Evolutionary conservation across 2,329 filamentous ascomycete species (phyloP).

Genomic region (Aureobasidium mangrovei): DNA sequence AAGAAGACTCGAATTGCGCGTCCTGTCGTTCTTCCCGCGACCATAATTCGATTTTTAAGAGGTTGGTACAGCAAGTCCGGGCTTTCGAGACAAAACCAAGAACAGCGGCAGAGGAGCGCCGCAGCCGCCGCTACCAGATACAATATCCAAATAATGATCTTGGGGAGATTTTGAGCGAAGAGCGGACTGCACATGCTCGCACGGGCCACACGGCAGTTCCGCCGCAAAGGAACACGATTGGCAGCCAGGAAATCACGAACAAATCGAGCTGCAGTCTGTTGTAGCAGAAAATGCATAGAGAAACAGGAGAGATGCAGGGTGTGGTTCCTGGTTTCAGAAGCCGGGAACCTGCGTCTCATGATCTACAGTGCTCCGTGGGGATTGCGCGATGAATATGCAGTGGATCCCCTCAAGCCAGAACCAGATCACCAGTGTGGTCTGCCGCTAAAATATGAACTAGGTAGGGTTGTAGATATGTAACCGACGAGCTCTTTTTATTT

Average conservation of each 20-base stretch:
- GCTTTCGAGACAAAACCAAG: neutral
- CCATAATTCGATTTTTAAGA: neutral
- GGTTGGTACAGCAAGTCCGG: neutral
- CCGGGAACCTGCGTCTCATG: neutral
- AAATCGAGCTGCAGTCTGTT: neutral
- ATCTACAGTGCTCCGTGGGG: conserved; percentile 11
- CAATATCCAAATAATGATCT: neutral
- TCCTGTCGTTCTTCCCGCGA: neutral
- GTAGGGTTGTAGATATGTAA: conserved; percentile 4
- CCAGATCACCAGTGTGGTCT: neutral
- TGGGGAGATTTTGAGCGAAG: conserved; percentile 3
- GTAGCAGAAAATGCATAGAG: neutral
- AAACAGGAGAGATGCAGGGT: neutral
- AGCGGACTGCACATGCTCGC: neutral
- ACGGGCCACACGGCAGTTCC: conserved; percentile 2
- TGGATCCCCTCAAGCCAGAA: conserved; percentile 6
- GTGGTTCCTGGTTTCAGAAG: neutral
- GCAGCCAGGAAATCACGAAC: neutral
- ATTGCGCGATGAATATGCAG: conserved; percentile 12
- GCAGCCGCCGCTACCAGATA: neutral
- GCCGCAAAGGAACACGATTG: conserved; percentile 2
- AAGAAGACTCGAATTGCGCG: neutral
- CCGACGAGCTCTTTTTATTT: neutral
- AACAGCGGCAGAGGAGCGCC: neutral
- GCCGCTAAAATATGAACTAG: conserved; percentile 9